Evolutionary conservation across 352 stramenopile genomes (phyloP).

Genomic region (Globisporangium sylvaticum): DNA sequence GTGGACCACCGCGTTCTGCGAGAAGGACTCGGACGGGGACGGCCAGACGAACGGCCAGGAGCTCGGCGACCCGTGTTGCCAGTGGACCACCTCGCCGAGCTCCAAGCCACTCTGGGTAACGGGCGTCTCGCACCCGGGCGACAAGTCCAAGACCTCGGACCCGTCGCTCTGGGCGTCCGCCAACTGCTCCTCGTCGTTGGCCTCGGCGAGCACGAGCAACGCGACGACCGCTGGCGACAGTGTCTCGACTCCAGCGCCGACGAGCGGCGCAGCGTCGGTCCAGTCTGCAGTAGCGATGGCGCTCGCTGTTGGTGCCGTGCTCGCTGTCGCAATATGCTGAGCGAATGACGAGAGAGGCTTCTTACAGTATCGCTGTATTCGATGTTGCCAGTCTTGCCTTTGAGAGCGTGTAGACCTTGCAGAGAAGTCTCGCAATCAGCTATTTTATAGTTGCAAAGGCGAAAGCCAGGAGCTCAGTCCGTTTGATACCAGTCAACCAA

Average conservation of each 20-base stretch:
- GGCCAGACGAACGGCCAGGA: slow-evolving; percentile 56
- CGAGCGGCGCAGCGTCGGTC: not conserved
- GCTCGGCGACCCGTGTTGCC: slow-evolving; percentile 54
- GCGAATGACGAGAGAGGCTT: not conserved
- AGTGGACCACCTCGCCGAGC: too few relatives aligned
- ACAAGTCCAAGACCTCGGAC: slow-evolving; percentile 21
- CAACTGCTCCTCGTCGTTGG: not conserved
- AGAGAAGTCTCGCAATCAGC: too few relatives aligned
- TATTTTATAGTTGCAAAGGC: too few relatives aligned
- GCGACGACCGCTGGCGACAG: not conserved
- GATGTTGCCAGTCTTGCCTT: too few relatives aligned
- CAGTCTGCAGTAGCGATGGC: not conserved
- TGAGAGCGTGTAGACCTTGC: too few relatives aligned
- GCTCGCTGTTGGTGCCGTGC: not conserved
- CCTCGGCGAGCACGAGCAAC: not conserved
- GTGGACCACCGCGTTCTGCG: slow-evolving; percentile 34
- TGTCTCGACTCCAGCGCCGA: not conserved
- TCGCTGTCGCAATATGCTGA: not conserved
- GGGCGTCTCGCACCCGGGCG: slow-evolving; percentile 26
- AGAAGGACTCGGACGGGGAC: slow-evolving; percentile 37
- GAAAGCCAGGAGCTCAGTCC: too few relatives aligned
- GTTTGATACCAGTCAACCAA: too few relatives aligned
- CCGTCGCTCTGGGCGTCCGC: slow-evolving; percentile 21
- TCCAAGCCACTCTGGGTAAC: slow-evolving; percentile 21
- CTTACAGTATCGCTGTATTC: too few relatives aligned